These are phyloP conservation scores for Stylosanthes scabra DNA, from an alignment of 331 rosid species.

Conservation along the genomic window DNA sequence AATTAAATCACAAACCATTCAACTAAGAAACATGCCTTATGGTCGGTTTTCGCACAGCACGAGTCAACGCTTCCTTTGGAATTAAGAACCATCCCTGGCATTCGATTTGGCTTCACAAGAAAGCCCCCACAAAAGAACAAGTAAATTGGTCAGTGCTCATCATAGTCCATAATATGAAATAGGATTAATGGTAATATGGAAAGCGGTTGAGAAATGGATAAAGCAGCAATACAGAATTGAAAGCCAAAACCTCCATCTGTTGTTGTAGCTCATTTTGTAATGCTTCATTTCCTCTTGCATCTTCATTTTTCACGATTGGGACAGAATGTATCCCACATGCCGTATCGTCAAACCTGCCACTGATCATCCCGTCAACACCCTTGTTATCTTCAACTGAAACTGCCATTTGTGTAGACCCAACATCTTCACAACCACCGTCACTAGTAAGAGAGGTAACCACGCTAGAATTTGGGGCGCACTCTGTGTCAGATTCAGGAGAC, in stretches of 20 bases:
- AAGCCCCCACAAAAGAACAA: constrained; percentile 39
- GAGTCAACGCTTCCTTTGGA: constrained; percentile 48
- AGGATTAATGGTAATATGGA: background rate
- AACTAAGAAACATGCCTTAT: constrained; percentile 66
- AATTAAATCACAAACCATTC: background rate
- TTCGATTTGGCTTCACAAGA: constrained; percentile 58
- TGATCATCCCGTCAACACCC: constrained; percentile 47
- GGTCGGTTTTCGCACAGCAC: constrained; percentile 45
- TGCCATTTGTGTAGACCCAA: constrained; percentile 45
- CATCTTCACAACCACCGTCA: constrained; percentile 65
- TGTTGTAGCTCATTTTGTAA: constrained; percentile 43
- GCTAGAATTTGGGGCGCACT: constrained; percentile 65
- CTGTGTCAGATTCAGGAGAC: constrained; percentile 54
- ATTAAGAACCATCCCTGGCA: constrained; percentile 53
- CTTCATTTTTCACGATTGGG: constrained; percentile 33
- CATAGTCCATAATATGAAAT: constrained; percentile 5
- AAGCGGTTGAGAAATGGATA: background rate
- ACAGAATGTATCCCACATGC: constrained; percentile 44
- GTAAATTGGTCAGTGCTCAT: constrained; percentile 44
- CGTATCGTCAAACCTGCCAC: constrained; percentile 41
- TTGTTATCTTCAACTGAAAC: constrained; percentile 48
- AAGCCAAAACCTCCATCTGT: constrained; percentile 74
- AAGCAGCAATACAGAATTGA: constrained; percentile 41
- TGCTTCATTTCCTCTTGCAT: constrained; percentile 40
- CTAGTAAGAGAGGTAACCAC: constrained; percentile 56